Evolutionary conservation across 2,329 filamentous ascomycete species (phyloP), one percentile per base, ranked within the genome.

Genomic region (Macrophomina pseudophaseolina): DNA sequence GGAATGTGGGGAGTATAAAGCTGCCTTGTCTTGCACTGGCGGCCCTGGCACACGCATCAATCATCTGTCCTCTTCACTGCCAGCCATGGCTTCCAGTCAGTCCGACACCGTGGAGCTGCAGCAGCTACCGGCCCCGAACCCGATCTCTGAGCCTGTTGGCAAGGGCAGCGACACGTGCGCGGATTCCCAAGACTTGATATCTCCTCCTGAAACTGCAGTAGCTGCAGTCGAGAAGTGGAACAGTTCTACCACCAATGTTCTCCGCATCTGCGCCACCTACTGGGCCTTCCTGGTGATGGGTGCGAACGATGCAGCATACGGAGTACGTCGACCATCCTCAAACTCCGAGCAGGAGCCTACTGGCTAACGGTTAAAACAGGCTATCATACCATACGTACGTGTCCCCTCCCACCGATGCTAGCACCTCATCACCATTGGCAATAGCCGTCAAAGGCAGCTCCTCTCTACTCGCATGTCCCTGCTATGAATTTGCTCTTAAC

Each of bases 281-380:
- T 87, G 86, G 77, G 83, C 84, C 4, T 87, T 92, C 69, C 78
- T 88, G 18, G 80, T 90, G 28, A 86, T 90, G 80, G 90, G 90
- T 5, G 84, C 88, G 79, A 90, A 90, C 71, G 90, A 92, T 77
- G 89, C 85, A 7, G 86, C 86, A 28, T 83, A 87, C 53, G 89
- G 89, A 49, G 87, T 87, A 80, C 74, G 83, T 49, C 16, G 14
- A 33, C 40, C 14, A 49, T 28, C 8, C 6, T 51, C 38, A 23
- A 5, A 11, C 16, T 9, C 48, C 18, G 16, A 38, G 4, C 23
- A 23, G 18, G 48, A 53, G 59, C 59, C 58, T 28, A 9, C 9
- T 4, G n/a, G 44, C 58, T 62, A 6, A 62, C 58, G 8, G 23
- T 8, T 49, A 53, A 14, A 2, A 58, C 33, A 74, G 64, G 80